Evolutionary conservation across 805 yeast genomes (phyloP), one percentile per base, ranked within the genome.

Genomic region (Spathaspora sp.): DNA sequence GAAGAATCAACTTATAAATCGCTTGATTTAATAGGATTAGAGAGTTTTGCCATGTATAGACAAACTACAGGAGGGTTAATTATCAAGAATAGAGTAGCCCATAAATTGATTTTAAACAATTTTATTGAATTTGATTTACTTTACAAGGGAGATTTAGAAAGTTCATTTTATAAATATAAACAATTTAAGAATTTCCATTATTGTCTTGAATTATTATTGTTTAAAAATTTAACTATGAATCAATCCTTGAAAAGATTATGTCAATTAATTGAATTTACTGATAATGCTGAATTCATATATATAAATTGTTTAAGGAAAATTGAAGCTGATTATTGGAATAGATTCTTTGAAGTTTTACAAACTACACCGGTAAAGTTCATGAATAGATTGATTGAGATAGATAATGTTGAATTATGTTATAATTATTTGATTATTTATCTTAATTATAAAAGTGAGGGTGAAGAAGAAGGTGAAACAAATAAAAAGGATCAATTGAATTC

Each of bases 261-360:
- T 2, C 53, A 60, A 18, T 50, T 63, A 20, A 60, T 63, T 32
- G 65, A 65, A 47, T 50, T 48, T 16, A 51, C 54, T 17, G 49
- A 49, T 8, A 49, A 54, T 11, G 56, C 63, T 5, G 70, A 67
- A 49, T 60, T 60, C 4, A 72, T 81, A n/a, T 75, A 73, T 49
- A 69, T 80, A 45, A 80, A 77, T 53, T 81, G 86, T 57, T 78
- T 85, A 32, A 66, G 87, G 31, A 82, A 82, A 54, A 82, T 81
- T 14, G 87, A 82, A 58, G 72, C 77, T 47, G 73, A 70, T 42
- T 78, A 78, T 59, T 82, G 87, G 87, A 48, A 64, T 4, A 62
- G 60, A n/a, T 79, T 80, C 51, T 81, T 81, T 58, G 55, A 61
- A 3, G 65, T 71, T 20, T 60, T 77, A 20, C 60, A 68, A 2